Conservation (phyloP, 805 yeast species). For the Ogataea ganodermae region DNA sequence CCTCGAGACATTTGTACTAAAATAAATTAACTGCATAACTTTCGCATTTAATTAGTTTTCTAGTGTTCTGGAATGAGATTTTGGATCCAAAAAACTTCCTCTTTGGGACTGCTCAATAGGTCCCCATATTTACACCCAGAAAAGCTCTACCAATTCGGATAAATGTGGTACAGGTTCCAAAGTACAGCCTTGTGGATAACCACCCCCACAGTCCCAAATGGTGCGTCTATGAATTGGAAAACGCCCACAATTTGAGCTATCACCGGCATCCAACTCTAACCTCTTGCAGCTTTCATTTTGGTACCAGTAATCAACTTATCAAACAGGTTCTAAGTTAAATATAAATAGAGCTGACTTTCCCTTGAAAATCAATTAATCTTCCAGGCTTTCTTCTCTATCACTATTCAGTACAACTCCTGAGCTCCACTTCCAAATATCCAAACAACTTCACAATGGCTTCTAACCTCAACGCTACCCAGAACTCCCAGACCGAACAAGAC, state of each 20-base stretch:
- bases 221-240: background rate
- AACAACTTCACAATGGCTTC: slow-evolving; percentile 11
- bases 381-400: background rate
- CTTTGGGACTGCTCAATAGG: slow-evolving; percentile 8
- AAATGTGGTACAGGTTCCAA: slow-evolving; percentile 4
- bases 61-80: background rate
- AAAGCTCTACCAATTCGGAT: background rate
- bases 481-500: slow-evolving; percentile 18
- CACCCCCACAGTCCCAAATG: background rate
- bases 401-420: background rate
- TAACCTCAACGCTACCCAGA: slow-evolving; percentile 13
- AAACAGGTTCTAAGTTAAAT: slow-evolving; percentile 1
- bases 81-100: slow-evolving; percentile 7
- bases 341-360: slow-evolving; percentile 5
- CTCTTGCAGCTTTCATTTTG: background rate
- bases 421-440: background rate
- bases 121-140: background rate
- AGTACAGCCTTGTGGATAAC: background rate
- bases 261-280: background rate
- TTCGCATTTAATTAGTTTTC: background rate
- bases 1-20: background rate
- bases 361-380: background rate
- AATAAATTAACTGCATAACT: background rate
- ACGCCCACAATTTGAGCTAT: background rate
- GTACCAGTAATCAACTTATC: slow-evolving; percentile 1